Base-by-base conservation (phyloP, 2,329 filamentous ascomycete genomes). In the Dactylellina cionopaga region DNA sequence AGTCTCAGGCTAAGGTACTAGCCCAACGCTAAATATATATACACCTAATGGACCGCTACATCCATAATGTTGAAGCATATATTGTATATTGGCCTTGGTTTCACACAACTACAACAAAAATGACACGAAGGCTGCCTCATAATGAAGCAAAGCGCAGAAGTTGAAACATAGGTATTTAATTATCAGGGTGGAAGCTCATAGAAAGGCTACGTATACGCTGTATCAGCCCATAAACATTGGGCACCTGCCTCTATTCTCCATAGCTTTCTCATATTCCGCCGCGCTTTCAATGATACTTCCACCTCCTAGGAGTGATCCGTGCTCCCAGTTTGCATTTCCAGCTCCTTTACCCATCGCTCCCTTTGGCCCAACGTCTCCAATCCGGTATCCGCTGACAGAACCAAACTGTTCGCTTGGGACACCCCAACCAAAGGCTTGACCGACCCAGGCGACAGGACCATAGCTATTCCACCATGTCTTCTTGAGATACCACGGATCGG, bases 401-500 rank as follows among this genome's bases (percentile, higher is more conserved):
- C 74, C 5, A 81, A 51, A 77, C 83, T 81, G 79, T 46, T 84
- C 81, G 15, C 83, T 84, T 0, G 85, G 84, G 13, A 85, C 75
- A 22, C 82, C 81, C 17, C 80, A 79, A 1, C 84, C 84, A 25
- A 83, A 75, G 3, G 81, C 49, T 77, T 83, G 80, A 25, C 81
- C 83, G 9, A 86, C 65, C 82, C 84, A 84, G 0, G 84, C 87
- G 69, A 79, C 78, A 0, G 84, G 88, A 1, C 86, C 86, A 87
- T 85, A 92, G 68, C 86, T 85, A 76, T 84, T 86, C 86, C 84
- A 86, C 39, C 85, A 79, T 0, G 85, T 89, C 25, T 83, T 83
- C 71, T 85, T 83, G 22, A 86, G 82, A 79, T 91, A 91, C 80
- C 86, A 90, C 1, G 89, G 90, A 47, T 87, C 85, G 9, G 86